Percentiles rank a stretch among this genome's conserved stretches.
phyloP scores from a whole-genome alignment of 2,329 filamentous ascomycete species.

The Penicillium brasilianum region DNA sequence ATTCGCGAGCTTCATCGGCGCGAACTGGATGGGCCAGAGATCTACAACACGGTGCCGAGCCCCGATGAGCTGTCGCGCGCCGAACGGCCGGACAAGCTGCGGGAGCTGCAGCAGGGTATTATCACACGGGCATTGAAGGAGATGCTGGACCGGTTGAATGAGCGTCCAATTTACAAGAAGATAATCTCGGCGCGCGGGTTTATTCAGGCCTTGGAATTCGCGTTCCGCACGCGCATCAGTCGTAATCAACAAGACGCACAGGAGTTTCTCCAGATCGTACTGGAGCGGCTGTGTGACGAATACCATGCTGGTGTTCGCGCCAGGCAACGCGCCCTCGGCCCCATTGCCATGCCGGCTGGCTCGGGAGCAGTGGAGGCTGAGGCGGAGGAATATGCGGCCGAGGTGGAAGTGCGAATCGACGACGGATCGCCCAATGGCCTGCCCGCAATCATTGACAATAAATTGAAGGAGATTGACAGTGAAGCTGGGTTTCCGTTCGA shows the following conservation, averaged over 20 bases:
- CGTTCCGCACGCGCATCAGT: conserved; percentile 89
- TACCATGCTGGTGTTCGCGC: conserved; percentile 84
- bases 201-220: conserved; percentile 78
- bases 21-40: conserved; percentile 74
- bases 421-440: conserved; percentile 40
- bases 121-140: conserved; percentile 90
- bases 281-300: conserved; percentile 90
- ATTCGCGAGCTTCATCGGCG: conserved; percentile 89
- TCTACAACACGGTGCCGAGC: conserved; percentile 70
- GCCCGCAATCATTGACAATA: conserved; percentile 44
- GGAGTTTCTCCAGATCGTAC: conserved; percentile 92
- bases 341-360: conserved; percentile 28
- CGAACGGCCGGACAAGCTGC: conserved; percentile 54
- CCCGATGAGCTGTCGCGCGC: conserved; percentile 45
- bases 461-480: conserved; percentile 45
- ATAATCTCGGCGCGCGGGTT: conserved; percentile 88
- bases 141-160: conserved; percentile 89
- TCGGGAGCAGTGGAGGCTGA: conserved; percentile 18
- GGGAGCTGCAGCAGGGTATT: conserved; percentile 74
- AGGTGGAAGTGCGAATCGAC: conserved; percentile 45
- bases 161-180: conserved; percentile 91
- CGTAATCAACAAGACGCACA: conserved; percentile 97
- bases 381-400: conserved; percentile 31
- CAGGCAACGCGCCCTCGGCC: conserved; percentile 52
- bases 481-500: conserved; percentile 81